A percentile compares a stretch with the other conserved stretches of the same genome.
Evolutionary conservation across 2,329 filamentous ascomycete genomes (phyloP).

Genomic region (Calonectria ilicicola): DNA sequence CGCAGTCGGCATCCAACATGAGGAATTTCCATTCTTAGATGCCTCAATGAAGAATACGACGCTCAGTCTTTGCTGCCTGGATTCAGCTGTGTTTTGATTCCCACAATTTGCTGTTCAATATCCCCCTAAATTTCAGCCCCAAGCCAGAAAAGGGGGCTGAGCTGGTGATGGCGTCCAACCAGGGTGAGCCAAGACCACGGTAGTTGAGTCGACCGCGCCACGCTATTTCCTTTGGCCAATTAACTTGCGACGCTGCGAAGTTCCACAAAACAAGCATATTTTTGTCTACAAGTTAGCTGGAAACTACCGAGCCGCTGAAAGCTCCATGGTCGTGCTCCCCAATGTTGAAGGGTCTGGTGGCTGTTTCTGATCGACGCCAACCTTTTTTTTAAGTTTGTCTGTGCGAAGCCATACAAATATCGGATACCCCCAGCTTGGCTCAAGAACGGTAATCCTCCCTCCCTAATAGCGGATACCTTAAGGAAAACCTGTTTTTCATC

Average conservation of each 20-base stretch:
- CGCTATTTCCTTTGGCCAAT: neutral
- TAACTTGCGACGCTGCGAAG: neutral
- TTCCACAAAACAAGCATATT: neutral
- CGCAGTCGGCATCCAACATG: too few species aligned
- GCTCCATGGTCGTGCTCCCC: neutral
- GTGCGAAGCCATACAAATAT: neutral
- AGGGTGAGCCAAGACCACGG: neutral
- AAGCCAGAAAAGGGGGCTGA: neutral
- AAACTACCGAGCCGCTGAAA: neutral
- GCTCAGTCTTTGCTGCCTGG: neutral
- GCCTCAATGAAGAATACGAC: too few species aligned
- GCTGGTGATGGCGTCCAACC: neutral
- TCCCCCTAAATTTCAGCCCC: neutral
- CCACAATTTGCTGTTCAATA: neutral
- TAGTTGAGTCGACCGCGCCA: neutral
- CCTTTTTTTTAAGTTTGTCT: neutral
- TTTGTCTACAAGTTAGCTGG: neutral
- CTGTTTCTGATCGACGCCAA: neutral
- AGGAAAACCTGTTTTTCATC: too few species aligned
- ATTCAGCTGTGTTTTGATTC: neutral
- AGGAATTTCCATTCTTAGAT: too few species aligned
- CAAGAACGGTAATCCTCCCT: neutral
- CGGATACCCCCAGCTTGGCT: neutral
- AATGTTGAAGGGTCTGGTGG: neutral
- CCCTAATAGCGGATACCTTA: too few species aligned